A percentile compares a stretch with the other conserved stretches of the same genome.
phyloP scores from a whole-genome alignment of 805 yeast species.

The Kluyveromyces siamensis region DNA sequence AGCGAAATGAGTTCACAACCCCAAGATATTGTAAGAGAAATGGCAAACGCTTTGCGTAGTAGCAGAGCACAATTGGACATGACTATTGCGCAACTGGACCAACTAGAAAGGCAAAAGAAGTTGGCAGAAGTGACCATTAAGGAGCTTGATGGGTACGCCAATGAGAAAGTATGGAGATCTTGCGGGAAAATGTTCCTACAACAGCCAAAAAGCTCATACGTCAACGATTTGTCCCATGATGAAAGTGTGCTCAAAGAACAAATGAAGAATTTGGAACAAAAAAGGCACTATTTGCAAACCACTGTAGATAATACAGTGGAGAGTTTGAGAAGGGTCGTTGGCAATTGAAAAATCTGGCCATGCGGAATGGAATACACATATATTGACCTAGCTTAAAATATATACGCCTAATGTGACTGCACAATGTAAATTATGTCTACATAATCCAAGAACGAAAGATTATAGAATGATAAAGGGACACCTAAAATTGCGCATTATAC shows the following conservation, averaged over 20 bases:
- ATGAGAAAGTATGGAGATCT: conserved; percentile 67
- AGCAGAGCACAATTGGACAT: conserved; percentile 22
- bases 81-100: conserved; percentile 22
- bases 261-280: conserved; percentile 51
- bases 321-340: conserved; percentile 35
- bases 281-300: conserved; percentile 62
- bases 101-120: conserved; percentile 29
- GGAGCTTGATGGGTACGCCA: conserved; percentile 43
- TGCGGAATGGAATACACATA: not conserved
- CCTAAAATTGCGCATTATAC: conserved; percentile 36
- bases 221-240: conserved; percentile 40
- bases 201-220: conserved; percentile 35
- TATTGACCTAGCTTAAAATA: not conserved
- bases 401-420: not conserved
- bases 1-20: not conserved
- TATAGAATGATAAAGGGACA: not conserved
- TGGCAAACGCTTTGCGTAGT: conserved; percentile 21
- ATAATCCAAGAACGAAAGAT: not conserved
- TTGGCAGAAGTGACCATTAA: conserved; percentile 47
- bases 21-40: conserved; percentile 11
- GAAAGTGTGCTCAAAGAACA: conserved; percentile 48
- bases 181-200: conserved; percentile 67
- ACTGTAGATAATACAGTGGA: conserved; percentile 67
- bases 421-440: too few relatives aligned
- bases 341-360: not conserved